These are phyloP conservation scores for Coccomyxa sp. DNA, from an alignment of 139 green algal species.

Conservation along the genomic window DNA sequence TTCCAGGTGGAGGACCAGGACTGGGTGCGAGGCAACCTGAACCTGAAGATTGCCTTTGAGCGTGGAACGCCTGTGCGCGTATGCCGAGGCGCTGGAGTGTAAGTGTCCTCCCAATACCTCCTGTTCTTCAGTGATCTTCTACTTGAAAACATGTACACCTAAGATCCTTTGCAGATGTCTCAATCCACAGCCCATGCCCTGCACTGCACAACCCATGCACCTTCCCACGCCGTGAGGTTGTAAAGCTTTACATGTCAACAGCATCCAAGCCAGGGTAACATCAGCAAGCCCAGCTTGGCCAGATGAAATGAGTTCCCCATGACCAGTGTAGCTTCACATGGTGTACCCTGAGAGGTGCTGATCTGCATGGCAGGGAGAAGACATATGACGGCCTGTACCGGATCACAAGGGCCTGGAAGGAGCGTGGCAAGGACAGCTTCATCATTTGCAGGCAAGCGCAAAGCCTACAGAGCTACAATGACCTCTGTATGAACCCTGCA, in stretches of 20 bases:
- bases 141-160: background rate
- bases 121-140: background rate
- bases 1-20: conserved; percentile 37
- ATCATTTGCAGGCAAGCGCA: conserved; percentile 29
- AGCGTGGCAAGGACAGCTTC: conserved; percentile 5
- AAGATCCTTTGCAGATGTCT: no score
- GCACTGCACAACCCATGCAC: background rate
- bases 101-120: background rate
- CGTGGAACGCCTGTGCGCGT: conserved; percentile 49
- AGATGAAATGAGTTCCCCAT: no score
- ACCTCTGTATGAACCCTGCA: no score
- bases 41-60: conserved; percentile 22
- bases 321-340: no score
- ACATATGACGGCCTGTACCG: conserved; percentile 64
- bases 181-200: conserved; percentile 1
- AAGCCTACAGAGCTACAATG: no score
- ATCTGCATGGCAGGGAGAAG: conserved; percentile 18
- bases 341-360: no score
- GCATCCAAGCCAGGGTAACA: no score
- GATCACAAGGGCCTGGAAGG: conserved; percentile 24
- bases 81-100: background rate
- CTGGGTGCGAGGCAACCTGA: conserved; percentile 34
- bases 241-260: no score
- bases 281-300: no score
- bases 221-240: no score